Evolutionary conservation across 208 protist species (phyloP), one percentile per base, ranked within the genome.

Genomic region (Acanthamoeba triangularis): DNA sequence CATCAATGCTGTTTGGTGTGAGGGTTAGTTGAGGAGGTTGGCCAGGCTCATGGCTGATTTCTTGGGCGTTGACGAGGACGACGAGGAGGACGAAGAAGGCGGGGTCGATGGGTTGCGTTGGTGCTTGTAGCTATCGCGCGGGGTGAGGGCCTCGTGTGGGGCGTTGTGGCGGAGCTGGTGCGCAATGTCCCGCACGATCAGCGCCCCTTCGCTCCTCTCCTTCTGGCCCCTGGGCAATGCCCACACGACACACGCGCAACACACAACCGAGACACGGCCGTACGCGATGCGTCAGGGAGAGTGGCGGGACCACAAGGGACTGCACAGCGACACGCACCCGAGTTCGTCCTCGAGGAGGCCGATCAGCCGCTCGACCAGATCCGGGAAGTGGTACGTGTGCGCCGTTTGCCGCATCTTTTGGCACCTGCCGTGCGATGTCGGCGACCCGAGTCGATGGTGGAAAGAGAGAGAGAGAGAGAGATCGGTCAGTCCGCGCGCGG

Each of bases 331-430:
- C 10, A 78, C 82, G 82, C 13, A 90, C 82, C 47, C 52, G n/a
- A 90, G 18, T n/a, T 90, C 82, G 0, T 90, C 82, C 10, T 90
- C 82, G 30, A 90, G 82, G 8, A 90, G 47, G 16, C 23, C 35
- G 52, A 90, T 37, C 8, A 90, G 82, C 7, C 82, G 47, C 25
- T 90, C 82, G 11, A 90, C 35, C n/a, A 90, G 82, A 28, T 56
- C 47, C 8, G 35, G 82, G 49, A 90, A 90, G 82, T 90, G 82
- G 35, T 90, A 90, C 52, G 54, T 56, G 44, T 67, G 30, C 7
- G 82, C 82, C 35, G 54, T 90, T 10, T 63, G 44, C 59, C 82
- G 47, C 82, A 90, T 67, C 54, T 90, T 90, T 61, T 90, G 82
- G 49, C 82, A 90, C 49, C 82, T 90, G 82, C 5, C 8, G 13